phyloP scores from a whole-genome alignment of 345 rosid species.

The Erodium maritimum region DNA sequence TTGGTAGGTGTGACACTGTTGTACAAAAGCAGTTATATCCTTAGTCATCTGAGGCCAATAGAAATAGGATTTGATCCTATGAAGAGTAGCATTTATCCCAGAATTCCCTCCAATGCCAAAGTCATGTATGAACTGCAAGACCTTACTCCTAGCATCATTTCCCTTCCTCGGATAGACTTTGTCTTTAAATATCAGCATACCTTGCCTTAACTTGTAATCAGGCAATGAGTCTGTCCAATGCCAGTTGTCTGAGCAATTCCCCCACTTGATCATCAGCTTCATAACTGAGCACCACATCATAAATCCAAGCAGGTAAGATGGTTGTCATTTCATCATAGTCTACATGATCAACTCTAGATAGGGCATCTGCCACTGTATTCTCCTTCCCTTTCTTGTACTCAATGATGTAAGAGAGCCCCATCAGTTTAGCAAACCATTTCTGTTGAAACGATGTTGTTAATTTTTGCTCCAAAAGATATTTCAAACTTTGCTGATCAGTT shows the following conservation, averaged over 20 bases:
- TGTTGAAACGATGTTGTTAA: neutral
- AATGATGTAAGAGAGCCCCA: neutral
- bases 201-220: neutral
- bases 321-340: neutral
- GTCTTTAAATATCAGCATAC: neutral
- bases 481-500: neutral
- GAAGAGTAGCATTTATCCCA: neutral
- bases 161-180: neutral
- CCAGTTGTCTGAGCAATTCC: neutral
- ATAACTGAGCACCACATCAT: neutral
- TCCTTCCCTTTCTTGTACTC: neutral
- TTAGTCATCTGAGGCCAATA: neutral
- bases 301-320: neutral
- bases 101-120: neutral
- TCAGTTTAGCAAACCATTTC: neutral
- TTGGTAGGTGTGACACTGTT: neutral
- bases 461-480: neutral
- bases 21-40: neutral
- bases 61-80: neutral
- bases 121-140: neutral
- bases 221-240: neutral
- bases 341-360: neutral
- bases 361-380: neutral
- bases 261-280: neutral
- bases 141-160: neutral